Evolutionary conservation across 176 grass and related monocot species (phyloP), one percentile per base, ranked within the genome.

Genomic region (Paspalum notatum): DNA sequence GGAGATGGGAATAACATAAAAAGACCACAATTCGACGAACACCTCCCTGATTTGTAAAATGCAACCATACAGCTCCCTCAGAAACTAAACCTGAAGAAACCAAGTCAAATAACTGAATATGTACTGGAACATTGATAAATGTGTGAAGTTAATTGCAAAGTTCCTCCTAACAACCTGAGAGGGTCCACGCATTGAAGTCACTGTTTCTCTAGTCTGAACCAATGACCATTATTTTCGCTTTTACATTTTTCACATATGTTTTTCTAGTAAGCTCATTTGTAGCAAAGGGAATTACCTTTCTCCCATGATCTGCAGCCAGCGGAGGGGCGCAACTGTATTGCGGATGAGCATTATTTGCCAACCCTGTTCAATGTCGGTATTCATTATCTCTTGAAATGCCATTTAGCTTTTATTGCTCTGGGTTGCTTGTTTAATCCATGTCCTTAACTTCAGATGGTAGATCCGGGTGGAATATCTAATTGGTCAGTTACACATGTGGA

Each of bases 321-420:
- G 51, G 93, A 93, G 51, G 82, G 89, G 69, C 90, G 90, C 52
- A 95, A 99, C 78, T 99, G 96, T 67, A 94, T 94, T 90, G 88
- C 96, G 78, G 96, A 99, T 47, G 96, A 99, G 82, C 96, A 99
- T 99, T 99, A 95, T 85, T 88, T 99, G 49, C 96, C 96, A 66
- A 99, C 96, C 50, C 57, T 99, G 48, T 99, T 99, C 81, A 81
- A 89, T 85, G 96, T 95, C 24, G 82, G 92, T 82, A 80, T 71
- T 74, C 83, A 72, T 66, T 78, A 54, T 48, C 55, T 85, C 74
- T 72, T n/a, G 25, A 80, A 78, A n/a, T 84, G n/a, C 8, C 45
- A 57, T 71, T 50, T 77, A 66, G 53, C 54, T 74, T 18, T 73
- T 64, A 5, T 67, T 73, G 73, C 21, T 11, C 76, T 64, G 12